Evolutionary conservation across 1,139 yeast species (phyloP), one percentile per base, ranked within the genome.

Genomic region (Eremothecium gossypii): DNA sequence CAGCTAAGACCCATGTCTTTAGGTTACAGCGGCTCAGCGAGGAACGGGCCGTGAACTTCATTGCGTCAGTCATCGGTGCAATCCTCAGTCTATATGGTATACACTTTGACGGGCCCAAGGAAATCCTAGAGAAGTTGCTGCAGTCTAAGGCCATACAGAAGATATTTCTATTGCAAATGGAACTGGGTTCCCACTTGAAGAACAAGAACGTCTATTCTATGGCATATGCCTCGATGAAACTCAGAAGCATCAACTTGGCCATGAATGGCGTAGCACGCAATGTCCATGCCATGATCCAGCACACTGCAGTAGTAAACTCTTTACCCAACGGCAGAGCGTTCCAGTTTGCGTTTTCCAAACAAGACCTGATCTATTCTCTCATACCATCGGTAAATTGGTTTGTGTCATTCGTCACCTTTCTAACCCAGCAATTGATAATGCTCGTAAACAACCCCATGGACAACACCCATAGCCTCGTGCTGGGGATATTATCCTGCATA

Each of bases 371-470:
- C 2, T 57, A 60, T 41, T 60, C 65, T 2, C 42, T 60, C 27
- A 53, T 59, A 9, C 65, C 65, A 1, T 52, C 60, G 10, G 62
- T 61, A 2, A 58, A 57, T 43, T 60, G 65, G 65, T 55, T 60
- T 39, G 60, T 58, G 8, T 57, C 56, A 39, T 58, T 58, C 39
- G 51, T 59, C 9, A 55, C 61, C 9, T 60, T 49, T 38, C 41
- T 60, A 26, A 52, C 58, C 11, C 65, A 60, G 43, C 60, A 59
- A 36, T 52, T 58, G 20, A 43, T 60, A 13, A 43, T 58, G 6
- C 41, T 58, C 17, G 50, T 58, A 2, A 60, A 60, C 36, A 45
- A 51, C 13, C 53, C 54, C 2, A 45, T 45, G 4, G 53, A 52
- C 13, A 43, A 44, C 29, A 47, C 48, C 10, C 49, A 50, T 27